These are phyloP conservation scores for Colletotrichum echinochloae DNA, from an alignment of 2,329 filamentous ascomycete genomes.

Conservation along the genomic window DNA sequence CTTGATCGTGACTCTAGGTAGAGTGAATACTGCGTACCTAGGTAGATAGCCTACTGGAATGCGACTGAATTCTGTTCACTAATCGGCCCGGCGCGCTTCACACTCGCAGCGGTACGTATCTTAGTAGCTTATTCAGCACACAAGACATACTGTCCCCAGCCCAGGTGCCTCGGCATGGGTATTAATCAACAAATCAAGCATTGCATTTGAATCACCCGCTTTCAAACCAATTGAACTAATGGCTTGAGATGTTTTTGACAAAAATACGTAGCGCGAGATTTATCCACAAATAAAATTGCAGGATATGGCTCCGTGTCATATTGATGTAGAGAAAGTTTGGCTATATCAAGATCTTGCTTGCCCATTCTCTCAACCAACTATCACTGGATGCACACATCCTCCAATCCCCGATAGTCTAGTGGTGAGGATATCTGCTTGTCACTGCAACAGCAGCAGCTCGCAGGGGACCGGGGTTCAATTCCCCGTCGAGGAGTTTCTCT, in stretches of 20 bases:
- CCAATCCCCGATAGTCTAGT: slow-evolving; percentile 37
- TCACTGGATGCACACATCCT: background rate
- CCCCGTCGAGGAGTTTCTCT: slow-evolving; percentile 33
- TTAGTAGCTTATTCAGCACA: background rate
- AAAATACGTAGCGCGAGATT: too few relatives aligned
- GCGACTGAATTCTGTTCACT: background rate
- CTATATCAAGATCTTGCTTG: background rate
- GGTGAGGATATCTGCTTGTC: slow-evolving; percentile 39
- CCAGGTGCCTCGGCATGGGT: too few relatives aligned
- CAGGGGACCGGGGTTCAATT: slow-evolving; percentile 39
- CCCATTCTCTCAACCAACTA: background rate
- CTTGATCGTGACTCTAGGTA: too few relatives aligned
- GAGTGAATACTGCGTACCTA: too few relatives aligned
- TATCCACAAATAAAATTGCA: rapidly evolving
- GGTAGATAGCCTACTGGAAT: background rate
- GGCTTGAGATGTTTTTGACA: too few relatives aligned
- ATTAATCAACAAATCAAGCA: background rate
- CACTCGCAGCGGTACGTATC: background rate
- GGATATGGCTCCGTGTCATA: rapidly evolving
- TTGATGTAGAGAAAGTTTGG: background rate
- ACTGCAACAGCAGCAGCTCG: background rate
- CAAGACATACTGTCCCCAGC: too few relatives aligned
- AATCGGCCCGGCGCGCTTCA: background rate
- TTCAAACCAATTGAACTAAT: background rate
- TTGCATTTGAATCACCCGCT: background rate